phyloP scores from a whole-genome alignment of 176 grass and related monocot genomes.

The Phyllostachys edulis region DNA sequence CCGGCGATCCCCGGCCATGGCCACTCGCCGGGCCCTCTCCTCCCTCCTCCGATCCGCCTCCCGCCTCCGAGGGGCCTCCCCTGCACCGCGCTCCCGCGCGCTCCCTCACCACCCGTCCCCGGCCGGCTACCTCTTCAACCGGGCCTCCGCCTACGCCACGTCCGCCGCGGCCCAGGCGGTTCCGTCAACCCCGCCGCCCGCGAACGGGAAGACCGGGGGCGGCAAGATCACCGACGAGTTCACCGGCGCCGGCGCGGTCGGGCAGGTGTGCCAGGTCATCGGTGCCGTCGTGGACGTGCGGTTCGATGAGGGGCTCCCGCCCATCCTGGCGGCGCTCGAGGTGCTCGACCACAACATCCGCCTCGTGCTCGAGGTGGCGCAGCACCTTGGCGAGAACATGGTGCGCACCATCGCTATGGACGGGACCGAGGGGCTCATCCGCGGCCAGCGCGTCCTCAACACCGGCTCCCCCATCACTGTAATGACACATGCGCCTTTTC shows the following conservation, averaged over 20 bases:
- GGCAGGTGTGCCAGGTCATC: conserved; percentile 84
- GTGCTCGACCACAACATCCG: too few species aligned
- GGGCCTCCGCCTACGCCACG: conserved; percentile 64
- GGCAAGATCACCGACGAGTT: conserved; percentile 97
- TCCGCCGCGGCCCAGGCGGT: conserved; percentile 40
- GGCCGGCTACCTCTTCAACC: conserved; percentile 60
- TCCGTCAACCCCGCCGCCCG: conserved; percentile 9
- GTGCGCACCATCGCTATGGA: too few species aligned
- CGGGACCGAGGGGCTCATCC: too few species aligned
- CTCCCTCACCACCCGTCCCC: conserved; percentile 62
- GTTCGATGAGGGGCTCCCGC: too few species aligned
- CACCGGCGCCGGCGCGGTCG: conserved; percentile 86
- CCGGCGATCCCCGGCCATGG: conserved; percentile 70
- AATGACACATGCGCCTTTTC: too few species aligned
- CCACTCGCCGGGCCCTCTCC: conserved; percentile 74
- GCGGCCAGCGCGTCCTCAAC: too few species aligned
- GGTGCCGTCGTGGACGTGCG: too few species aligned
- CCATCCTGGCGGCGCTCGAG: too few species aligned
- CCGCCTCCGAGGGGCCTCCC: conserved; percentile 50
- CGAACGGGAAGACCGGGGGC: conserved; percentile 27
- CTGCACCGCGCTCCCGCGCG: conserved; percentile 40
- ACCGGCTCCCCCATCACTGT: too few species aligned
- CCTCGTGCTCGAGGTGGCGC: too few species aligned
- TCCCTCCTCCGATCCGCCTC: conserved; percentile 65
- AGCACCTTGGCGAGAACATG: too few species aligned